These are phyloP conservation scores for Fusarium guadeloupense DNA, from an alignment of 2,329 filamentous ascomycete species.

Conservation along the genomic window DNA sequence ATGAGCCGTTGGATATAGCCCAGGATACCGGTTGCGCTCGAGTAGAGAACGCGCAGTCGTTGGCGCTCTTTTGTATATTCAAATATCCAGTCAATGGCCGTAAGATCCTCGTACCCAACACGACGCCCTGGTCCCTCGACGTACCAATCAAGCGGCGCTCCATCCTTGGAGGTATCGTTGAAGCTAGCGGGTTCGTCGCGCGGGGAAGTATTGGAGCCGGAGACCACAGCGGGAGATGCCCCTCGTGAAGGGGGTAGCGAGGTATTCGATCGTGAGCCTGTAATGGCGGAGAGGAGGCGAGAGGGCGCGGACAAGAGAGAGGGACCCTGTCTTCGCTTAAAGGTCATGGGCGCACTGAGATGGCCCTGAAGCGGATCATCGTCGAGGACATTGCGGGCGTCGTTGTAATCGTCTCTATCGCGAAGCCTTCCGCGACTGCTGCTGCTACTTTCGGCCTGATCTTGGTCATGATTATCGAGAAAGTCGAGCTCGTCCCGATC, in stretches of 20 bases:
- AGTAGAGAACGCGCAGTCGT: slow-evolving; percentile 78
- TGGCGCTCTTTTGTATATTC: slow-evolving; percentile 97
- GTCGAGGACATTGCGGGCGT: slow-evolving; percentile 54
- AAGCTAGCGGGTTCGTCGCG: slow-evolving; percentile 23
- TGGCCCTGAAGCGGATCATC: slow-evolving; percentile 65
- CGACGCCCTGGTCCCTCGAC: slow-evolving; percentile 87
- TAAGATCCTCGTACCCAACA: slow-evolving; percentile 95
- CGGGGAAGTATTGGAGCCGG: slow-evolving; percentile 19
- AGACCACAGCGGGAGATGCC: slow-evolving; percentile 29
- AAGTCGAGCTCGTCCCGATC: slow-evolving; percentile 60
- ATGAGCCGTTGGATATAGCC: slow-evolving; percentile 77
- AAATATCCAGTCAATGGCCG: slow-evolving; percentile 99
- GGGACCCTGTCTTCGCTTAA: slow-evolving; percentile 74
- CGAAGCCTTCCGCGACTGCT: slow-evolving; percentile 18
- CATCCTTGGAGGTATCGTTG: slow-evolving; percentile 55
- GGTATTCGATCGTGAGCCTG: slow-evolving; percentile 38
- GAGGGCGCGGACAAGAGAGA: slow-evolving; percentile 57
- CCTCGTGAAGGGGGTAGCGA: slow-evolving; percentile 27
- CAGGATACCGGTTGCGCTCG: slow-evolving; percentile 73
- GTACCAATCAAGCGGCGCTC: slow-evolving; percentile 78
- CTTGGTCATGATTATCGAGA: slow-evolving; percentile 51
- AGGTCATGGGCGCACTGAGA: slow-evolving; percentile 66
- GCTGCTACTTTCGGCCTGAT: slow-evolving; percentile 38
- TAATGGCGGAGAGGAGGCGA: slow-evolving; percentile 60
- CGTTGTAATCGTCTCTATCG: slow-evolving; percentile 9